Evolutionary conservation across 192 early-diverging fungal species (phyloP), one percentile per base, ranked within the genome.

Genomic region (Gigaspora rosea): DNA sequence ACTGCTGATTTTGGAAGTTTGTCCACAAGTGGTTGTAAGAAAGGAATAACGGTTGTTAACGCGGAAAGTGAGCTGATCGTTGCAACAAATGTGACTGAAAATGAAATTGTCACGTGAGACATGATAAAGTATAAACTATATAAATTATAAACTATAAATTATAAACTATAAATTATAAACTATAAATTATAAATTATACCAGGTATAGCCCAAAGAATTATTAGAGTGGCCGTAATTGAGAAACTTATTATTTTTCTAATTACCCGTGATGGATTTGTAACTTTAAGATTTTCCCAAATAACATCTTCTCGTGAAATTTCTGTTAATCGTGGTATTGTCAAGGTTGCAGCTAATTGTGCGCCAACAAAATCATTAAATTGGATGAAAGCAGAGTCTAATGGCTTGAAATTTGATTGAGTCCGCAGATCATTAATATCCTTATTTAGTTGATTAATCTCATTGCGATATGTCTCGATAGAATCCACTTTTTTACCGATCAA

Each of bases 281-380:
- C 78, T 58, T 87, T 88, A 68, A 94, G 83, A 71, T 95, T 95
- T 9, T 85, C 80, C 95, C 95, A 97, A 48, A 95, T 88, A 16
- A 97, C 80, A 80, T 97, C 93, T 35, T 87, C 70, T 0, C 92
- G 90, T 57, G 90, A 76, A 9, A 96, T 89, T 52, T 90, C 85
- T 7, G 86, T 80, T 20, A 92, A 86, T 20, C 87, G 83, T 11
- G 88, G 90, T 15, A 93, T 78, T 0, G 93, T 84, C 1, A 83
- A 82, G 61, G 91, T 89, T 13, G 89, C 87, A 18, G 94, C 94
- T 82, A 94, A 89, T 49, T 97, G 94, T 1, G 95, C 91, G 0
- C 90, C 88, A 36, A 92, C 84, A 59, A 92, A 88, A 62, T 85
- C 81, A 62, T 89, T 86, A 79, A 97, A 97, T 80, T 93, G 86